phyloP scores from a whole-genome alignment of 2,329 filamentous ascomycete species.

The Pestalotiopsis sp. region DNA sequence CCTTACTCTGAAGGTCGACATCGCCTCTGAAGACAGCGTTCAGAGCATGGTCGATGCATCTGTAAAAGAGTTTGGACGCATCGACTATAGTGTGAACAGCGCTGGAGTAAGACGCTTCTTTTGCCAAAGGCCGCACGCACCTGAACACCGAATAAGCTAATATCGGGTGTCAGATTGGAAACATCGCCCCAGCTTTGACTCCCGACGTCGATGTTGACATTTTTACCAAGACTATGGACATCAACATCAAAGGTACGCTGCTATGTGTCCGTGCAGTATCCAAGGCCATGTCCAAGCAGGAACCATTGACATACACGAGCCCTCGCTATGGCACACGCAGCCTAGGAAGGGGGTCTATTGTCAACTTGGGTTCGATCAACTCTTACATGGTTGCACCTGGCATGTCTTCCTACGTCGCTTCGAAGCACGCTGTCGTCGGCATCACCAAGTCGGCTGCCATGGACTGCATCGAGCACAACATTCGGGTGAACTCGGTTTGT shows the following conservation, averaged over 20 bases:
- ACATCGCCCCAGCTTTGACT: not conserved
- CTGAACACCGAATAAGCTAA: not conserved
- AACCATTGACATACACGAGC: not conserved
- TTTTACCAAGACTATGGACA: not conserved
- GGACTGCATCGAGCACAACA: not conserved
- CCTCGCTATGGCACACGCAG: not conserved
- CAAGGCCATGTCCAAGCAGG: not conserved
- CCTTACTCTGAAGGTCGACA: not conserved
- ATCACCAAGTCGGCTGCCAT: not conserved
- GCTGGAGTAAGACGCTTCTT: not conserved
- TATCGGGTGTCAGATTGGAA: not conserved
- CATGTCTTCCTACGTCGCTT: not conserved
- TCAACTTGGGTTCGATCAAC: not conserved
- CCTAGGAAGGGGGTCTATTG: not conserved
- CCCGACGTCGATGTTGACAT: not conserved
- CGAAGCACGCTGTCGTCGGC: not conserved
- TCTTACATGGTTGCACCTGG: not conserved
- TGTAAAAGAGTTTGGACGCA: not conserved
- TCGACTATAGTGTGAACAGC: constrained; percentile 1
- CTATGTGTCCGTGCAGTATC: not conserved
- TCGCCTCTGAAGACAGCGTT: not conserved
- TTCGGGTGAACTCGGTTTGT: not conserved
- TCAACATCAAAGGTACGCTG: not conserved
- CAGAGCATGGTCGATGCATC: not conserved
- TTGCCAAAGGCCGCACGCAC: too few relatives aligned